Percentiles rank a stretch among this genome's conserved stretches.
Conservation (phyloP, 2,329 filamentous ascomycete species). For the Apiospora koreana region DNA sequence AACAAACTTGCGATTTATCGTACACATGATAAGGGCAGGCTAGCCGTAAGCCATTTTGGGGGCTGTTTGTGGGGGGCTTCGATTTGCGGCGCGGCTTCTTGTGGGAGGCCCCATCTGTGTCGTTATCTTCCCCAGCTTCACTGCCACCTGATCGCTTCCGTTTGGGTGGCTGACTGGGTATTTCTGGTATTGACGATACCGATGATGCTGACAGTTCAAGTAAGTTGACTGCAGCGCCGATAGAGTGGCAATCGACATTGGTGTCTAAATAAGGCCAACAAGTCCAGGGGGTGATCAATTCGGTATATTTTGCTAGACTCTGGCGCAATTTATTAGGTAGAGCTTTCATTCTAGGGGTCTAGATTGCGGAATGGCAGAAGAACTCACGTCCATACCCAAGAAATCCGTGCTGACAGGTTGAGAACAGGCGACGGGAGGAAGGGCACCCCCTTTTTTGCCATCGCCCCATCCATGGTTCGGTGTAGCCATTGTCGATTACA, state of each 20-base stretch:
- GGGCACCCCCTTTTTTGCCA: not conserved
- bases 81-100: not conserved
- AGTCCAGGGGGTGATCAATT: too few relatives aligned
- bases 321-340: too few relatives aligned
- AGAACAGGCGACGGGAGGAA: not conserved
- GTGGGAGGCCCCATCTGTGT: not conserved
- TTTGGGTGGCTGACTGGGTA: not conserved
- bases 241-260: too few relatives aligned
- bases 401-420: not conserved
- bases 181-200: not conserved
- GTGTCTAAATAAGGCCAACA: too few relatives aligned
- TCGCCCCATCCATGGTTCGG: not conserved
- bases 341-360: too few relatives aligned
- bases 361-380: not conserved
- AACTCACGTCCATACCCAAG: not conserved
- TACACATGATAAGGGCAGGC: constrained; percentile 17
- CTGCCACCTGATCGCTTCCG: not conserved
- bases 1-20: constrained; percentile 11
- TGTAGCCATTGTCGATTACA: not conserved
- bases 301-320: too few relatives aligned
- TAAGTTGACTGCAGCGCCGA: too few relatives aligned
- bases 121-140: not conserved
- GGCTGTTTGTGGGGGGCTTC: not conserved
- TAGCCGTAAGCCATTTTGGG: not conserved
- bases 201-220: too few relatives aligned